Base-by-base conservation (phyloP, 352 stramenopile species). In the Phytophthora quininea region DNA sequence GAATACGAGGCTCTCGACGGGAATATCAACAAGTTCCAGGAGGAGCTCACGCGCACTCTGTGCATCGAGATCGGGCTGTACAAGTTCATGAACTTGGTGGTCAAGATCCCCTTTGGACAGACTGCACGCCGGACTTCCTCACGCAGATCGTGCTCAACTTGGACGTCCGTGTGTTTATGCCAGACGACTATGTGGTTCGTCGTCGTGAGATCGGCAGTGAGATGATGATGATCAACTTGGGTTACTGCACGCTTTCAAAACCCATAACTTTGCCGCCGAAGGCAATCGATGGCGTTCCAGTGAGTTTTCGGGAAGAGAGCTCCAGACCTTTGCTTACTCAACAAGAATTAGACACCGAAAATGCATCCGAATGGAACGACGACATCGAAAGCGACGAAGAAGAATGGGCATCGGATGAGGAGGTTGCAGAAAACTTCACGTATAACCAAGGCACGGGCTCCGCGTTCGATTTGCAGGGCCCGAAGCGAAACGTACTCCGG, bases 181-280 rank as follows among this genome's bases (percentile, higher is more conserved):
- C 35, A 11, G 35, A 40, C 35, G 35, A 40, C 35, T 40, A 40
- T 40, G 35, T 40, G 35, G 35, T 40, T 40, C 61, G 67, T 40
- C 55, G 64, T 10, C 59, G 62, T 14, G 69, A 79, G 24, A 64
- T 79, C 32, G 58, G 67, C 11, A 47, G 55, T 27, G 69, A 81
- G 53, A 66, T 81, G 63, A 81, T 80, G 52, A 81, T 81, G 69
- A 69, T 81, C 10, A 65, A 80, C 49, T 49, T 64, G 2, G 58
- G 72, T 14, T 63, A 69, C 2, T 64, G 71, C 32, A 72, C 80
- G 40, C 56, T 77, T 31, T 19, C 52, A 4, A 51, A 38, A 11
- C 35, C 35, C 10, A 40, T 40, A 11, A 40, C 10, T 11, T 11
- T 11, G 35, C 35, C 10, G 35, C 35, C 35, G 10, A 40, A 40